Percentiles rank a stretch among this genome's conserved stretches.
These are phyloP conservation scores for Sclerotinia subarctica DNA, from an alignment of 2,329 filamentous ascomycete genomes.

Conservation along the genomic window DNA sequence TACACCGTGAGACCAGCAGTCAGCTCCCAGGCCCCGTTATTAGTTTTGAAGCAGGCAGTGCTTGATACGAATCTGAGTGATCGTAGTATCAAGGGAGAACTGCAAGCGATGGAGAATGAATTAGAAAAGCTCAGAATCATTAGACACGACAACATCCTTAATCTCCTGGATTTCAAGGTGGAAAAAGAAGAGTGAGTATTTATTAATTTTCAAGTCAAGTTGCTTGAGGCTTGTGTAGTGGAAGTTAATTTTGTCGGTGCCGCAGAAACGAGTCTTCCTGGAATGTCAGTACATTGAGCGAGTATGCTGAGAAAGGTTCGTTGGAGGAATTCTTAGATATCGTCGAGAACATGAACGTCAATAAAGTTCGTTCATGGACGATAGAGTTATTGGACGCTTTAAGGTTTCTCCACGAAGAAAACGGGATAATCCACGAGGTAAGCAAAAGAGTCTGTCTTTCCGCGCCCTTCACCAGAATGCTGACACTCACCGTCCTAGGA, in stretches of 20 bases:
- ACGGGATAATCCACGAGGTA: slow-evolving; percentile 73
- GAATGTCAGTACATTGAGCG: slow-evolving; percentile 72
- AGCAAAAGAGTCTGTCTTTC: background rate
- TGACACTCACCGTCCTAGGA: slow-evolving; percentile 41
- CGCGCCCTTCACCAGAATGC: background rate
- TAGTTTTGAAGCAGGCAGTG: slow-evolving; percentile 70
- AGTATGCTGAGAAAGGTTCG: slow-evolving; percentile 78
- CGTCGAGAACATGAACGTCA: slow-evolving; percentile 68
- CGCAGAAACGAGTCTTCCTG: slow-evolving; percentile 46
- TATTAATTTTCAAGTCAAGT: background rate
- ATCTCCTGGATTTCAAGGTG: slow-evolving; percentile 81
- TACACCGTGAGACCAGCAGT: slow-evolving; percentile 71
- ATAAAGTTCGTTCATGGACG: slow-evolving; percentile 84
- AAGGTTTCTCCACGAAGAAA: slow-evolving; percentile 74
- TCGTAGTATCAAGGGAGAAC: slow-evolving; percentile 63
- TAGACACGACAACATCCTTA: slow-evolving; percentile 72
- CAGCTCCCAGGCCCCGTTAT: slow-evolving; percentile 49
- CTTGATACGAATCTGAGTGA: slow-evolving; percentile 58
- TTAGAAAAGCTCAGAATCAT: slow-evolving; percentile 73
- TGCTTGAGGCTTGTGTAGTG: slow-evolving; percentile 26
- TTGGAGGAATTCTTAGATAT: slow-evolving; percentile 79
- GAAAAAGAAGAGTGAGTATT: slow-evolving; percentile 48
- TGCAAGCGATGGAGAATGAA: slow-evolving; percentile 72
- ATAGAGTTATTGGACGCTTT: slow-evolving; percentile 86
- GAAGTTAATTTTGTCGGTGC: slow-evolving; percentile 32